Evolutionary conservation across 345 rosid species (phyloP).

Genomic region (Trapa bicornis): DNA sequence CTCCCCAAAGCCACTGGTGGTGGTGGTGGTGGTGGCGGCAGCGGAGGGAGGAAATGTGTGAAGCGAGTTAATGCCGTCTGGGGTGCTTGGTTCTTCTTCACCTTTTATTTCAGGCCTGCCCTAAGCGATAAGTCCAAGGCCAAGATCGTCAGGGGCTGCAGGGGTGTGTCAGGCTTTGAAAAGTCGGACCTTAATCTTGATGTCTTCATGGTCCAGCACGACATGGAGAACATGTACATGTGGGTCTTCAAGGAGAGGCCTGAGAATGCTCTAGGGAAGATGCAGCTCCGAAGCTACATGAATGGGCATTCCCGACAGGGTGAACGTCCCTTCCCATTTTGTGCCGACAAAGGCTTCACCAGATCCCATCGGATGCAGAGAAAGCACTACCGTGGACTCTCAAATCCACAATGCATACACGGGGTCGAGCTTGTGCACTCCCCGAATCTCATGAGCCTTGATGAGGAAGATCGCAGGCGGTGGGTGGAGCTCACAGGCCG

Average conservation of each 20-base stretch:
- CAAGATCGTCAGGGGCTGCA: slow-evolving; percentile 51
- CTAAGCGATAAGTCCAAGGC: slow-evolving; percentile 79
- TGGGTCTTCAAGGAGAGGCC: slow-evolving; percentile 79
- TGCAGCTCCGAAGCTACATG: slow-evolving; percentile 97
- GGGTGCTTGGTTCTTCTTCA: slow-evolving; percentile 99
- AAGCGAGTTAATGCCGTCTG: slow-evolving; percentile 81
- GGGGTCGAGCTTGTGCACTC: slow-evolving; percentile 71
- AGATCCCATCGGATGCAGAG: slow-evolving; percentile 97
- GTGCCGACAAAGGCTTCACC: slow-evolving; percentile 88
- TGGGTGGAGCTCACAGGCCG: slow-evolving; percentile 92
- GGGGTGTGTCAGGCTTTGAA: slow-evolving; percentile 56
- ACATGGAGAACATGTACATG: slow-evolving; percentile 99
- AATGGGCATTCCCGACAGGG: slow-evolving; percentile 98
- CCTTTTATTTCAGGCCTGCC: slow-evolving; percentile 83
- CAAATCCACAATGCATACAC: slow-evolving; percentile 92
- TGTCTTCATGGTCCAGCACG: slow-evolving; percentile 88
- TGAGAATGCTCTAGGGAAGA: slow-evolving; percentile 40
- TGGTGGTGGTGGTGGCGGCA: neutral
- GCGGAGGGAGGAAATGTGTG: slow-evolving; percentile 48
- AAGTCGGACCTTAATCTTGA: slow-evolving; percentile 31
- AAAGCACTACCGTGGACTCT: slow-evolving; percentile 16
- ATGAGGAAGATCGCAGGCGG: slow-evolving; percentile 81
- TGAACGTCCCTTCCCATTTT: slow-evolving; percentile 76
- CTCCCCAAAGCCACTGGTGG: slow-evolving; percentile 32
- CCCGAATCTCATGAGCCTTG: slow-evolving; percentile 60